Evolutionary conservation across 306 rosid genomes (phyloP), one percentile per base, ranked within the genome.

Genomic region (Pyrus bretschneideri): DNA sequence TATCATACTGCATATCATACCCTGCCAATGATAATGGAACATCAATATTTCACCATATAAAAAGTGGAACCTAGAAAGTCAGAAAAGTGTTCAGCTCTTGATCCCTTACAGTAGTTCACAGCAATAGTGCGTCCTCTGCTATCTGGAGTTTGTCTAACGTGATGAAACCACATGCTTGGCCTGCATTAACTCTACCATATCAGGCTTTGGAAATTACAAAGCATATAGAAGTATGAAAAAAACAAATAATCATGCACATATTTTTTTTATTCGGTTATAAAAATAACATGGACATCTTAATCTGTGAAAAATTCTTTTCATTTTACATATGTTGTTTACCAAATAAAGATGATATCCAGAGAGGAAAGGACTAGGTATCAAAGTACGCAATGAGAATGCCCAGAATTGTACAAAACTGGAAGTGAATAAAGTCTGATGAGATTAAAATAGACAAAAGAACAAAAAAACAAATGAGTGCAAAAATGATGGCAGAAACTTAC

Each of bases 121-220:
- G 97, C 97, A 72, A 89, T 86, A 46, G 91, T 83, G 40, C 85
- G 72, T 60, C 91, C 93, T 25, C 79, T 79, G 63, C 82, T 85
- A 83, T 87, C 87, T 7, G 86, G 80, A 72, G 87, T 81, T 78
- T 93, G 96, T 72, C 90, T 86, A 67, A 93, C 97, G 75, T 89
- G 96, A 87, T 93, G 97, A 80, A 93, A 90, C 97, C 96, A 93
- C 94, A 89, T 87, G 65, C 94, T 90, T 54, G 97, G 97, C 93
- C 97, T 92, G 96, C 87, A 86, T 68, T 33, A 59, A 76, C 49
- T 73, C 67, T 61, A 81, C 69, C 45, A 13, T 29, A 30, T 70
- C 49, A 19, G 17, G 14, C 14, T 25, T 55, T 40, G 12, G 18
- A 23, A 35, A 61, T 6, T 11, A 13, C 17, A 19, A 31, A 57